A percentile compares a stretch with the other conserved stretches of the same genome.
These are phyloP conservation scores for Dryadomyces quercivorus DNA, from an alignment of 2,329 filamentous ascomycete genomes.

Conservation along the genomic window DNA sequence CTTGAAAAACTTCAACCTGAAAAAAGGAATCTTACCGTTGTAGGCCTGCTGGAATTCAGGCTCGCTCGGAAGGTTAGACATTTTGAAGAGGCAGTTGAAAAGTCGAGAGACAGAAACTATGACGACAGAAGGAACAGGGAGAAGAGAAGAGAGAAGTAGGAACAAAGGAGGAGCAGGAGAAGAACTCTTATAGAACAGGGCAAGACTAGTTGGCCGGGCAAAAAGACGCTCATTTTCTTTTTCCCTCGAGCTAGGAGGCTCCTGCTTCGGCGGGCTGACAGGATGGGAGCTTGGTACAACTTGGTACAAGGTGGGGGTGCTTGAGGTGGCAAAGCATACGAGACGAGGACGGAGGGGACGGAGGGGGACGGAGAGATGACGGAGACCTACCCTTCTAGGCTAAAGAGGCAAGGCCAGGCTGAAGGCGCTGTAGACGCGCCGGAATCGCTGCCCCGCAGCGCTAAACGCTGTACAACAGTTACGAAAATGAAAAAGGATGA, in stretches of 20 bases:
- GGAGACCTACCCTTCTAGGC: not conserved
- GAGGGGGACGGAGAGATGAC: not conserved
- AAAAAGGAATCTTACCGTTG: conserved; percentile 51
- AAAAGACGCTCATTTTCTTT: not conserved
- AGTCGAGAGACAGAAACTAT: not conserved
- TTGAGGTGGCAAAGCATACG: not conserved
- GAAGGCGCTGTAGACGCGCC: not conserved
- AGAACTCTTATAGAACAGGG: not conserved
- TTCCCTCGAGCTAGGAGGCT: not conserved
- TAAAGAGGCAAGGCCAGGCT: not conserved
- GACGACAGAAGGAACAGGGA: not conserved
- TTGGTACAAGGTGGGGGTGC: not conserved
- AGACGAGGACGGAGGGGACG: not conserved
- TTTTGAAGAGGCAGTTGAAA: conserved; percentile 24
- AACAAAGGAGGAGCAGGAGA: not conserved
- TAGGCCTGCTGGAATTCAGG: conserved; percentile 99
- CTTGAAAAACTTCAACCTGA: too few species aligned
- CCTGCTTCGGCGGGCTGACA: not conserved
- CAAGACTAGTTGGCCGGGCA: not conserved
- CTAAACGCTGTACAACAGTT: not conserved
- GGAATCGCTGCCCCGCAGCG: not conserved
- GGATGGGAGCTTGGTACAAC: not conserved
- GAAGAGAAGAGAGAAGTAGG: not conserved
- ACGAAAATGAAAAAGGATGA: not conserved
- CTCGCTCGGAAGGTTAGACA: conserved; percentile 78